phyloP scores from a whole-genome alignment of 352 stramenopile species.

The Phytopythium mirpurense region DNA sequence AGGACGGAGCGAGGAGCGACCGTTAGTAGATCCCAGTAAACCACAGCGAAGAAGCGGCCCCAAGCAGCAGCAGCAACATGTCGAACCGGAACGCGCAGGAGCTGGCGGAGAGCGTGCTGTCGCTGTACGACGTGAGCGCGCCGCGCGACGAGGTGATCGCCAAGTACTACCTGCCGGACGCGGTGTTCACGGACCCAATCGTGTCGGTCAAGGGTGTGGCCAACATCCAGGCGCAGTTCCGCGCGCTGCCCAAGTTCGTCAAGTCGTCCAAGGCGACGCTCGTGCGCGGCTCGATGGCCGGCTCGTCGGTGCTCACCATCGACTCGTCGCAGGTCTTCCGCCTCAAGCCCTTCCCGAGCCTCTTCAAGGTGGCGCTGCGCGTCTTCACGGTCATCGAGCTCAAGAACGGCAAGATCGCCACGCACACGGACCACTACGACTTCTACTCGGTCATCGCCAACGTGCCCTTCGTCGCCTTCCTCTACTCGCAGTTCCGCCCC shows the following conservation, averaged over 20 bases:
- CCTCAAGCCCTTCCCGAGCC: conserved; percentile 66
- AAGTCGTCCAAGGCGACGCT: conserved; percentile 73
- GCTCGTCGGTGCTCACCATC: conserved; percentile 71
- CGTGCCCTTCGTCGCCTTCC: conserved; percentile 70
- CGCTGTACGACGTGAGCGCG: conserved; percentile 76
- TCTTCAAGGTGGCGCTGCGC: conserved; percentile 67
- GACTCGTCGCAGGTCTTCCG: conserved; percentile 74
- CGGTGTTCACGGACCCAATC: conserved; percentile 76
- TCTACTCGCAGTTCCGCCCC: conserved; percentile 75
- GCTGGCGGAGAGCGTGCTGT: conserved; percentile 73
- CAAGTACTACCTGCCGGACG: conserved; percentile 71
- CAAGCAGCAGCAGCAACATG: conserved; percentile 30
- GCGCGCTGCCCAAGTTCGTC: conserved; percentile 70
- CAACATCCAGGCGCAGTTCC: conserved; percentile 86
- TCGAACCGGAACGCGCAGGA: conserved; percentile 66
- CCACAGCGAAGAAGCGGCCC: too few species aligned
- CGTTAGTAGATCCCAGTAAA: too few species aligned
- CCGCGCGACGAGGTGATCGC: conserved; percentile 65
- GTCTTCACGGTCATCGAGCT: conserved; percentile 84
- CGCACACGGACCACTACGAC: conserved; percentile 82
- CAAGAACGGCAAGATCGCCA: conserved; percentile 71
- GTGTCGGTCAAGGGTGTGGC: conserved; percentile 66
- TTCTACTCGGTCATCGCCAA: conserved; percentile 80
- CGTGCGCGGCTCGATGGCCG: conserved; percentile 79
- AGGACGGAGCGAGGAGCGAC: too few species aligned